Evolutionary conservation across 2,329 filamentous ascomycete genomes (phyloP).

Genomic region (Monosporascus sp.): DNA sequence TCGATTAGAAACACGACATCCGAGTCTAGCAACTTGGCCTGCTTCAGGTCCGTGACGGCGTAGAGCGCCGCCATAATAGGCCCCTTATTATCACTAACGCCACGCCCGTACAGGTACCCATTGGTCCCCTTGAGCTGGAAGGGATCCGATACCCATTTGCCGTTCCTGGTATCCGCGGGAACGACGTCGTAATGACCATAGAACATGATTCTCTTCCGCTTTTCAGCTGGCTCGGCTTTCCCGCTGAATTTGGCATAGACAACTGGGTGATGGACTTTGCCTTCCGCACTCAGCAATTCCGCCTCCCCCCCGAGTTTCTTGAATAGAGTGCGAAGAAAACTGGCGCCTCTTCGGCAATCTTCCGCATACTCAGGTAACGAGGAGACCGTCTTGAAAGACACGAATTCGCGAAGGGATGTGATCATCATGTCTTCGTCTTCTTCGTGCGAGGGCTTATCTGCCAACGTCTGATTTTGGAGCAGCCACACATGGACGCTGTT

Average conservation of each 20-base stretch:
- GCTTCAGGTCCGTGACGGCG: conserved; percentile 82
- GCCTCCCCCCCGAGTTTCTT: conserved; percentile 87
- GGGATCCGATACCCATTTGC: conserved; percentile 82
- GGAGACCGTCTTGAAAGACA: conserved; percentile 88
- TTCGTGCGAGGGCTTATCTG: conserved; percentile 30
- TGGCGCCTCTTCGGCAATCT: conserved; percentile 88
- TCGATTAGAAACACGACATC: conserved; percentile 94
- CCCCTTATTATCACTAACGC: conserved; percentile 97
- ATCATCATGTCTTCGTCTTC: conserved; percentile 52
- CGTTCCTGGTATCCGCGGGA: conserved; percentile 73
- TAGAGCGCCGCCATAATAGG: conserved; percentile 92
- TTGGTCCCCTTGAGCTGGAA: conserved; percentile 87
- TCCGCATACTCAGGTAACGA: conserved; percentile 80
- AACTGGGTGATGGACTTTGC: conserved; percentile 75
- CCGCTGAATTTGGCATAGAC: conserved; percentile 85
- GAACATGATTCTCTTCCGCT: conserved; percentile 83
- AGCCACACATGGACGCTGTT: conserved; percentile 87
- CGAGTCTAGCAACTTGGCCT: conserved; percentile 76
- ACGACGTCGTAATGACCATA: conserved; percentile 99
- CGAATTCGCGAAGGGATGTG: conserved; percentile 75
- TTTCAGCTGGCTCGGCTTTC: conserved; percentile 58
- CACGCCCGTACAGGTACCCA: conserved; percentile 89
- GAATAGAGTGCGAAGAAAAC: conserved; percentile 84
- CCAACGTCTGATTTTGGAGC: conserved; percentile 44
- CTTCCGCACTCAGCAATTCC: conserved; percentile 79